phyloP scores from a whole-genome alignment of 2,329 filamentous ascomycete genomes.

The Pleoardoris graminearum region DNA sequence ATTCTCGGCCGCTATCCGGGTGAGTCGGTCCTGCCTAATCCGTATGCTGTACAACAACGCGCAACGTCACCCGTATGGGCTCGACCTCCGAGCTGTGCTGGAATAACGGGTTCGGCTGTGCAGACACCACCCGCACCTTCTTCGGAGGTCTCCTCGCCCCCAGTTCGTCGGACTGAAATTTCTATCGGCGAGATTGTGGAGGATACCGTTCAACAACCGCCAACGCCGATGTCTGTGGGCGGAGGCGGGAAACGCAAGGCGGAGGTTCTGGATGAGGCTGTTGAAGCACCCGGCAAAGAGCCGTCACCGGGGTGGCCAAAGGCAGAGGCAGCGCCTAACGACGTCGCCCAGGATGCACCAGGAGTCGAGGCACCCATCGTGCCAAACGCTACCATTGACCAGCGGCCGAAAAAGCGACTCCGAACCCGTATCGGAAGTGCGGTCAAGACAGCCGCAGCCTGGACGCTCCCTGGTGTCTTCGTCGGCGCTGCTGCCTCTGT shows the following conservation, averaged over 20 bases:
- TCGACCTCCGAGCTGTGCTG: not conserved
- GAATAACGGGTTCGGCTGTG: constrained; percentile 14
- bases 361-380: not conserved
- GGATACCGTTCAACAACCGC: constrained; percentile 27
- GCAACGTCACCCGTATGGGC: constrained; percentile 4
- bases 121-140: constrained; percentile 23
- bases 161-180: constrained; percentile 29
- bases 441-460: constrained; percentile 1
- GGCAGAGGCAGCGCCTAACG: not conserved
- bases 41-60: not conserved
- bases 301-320: not conserved
- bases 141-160: constrained; percentile 16
- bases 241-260: constrained; percentile 38
- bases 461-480: not conserved
- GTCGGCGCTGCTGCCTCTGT: constrained; percentile 2
- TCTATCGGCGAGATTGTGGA: constrained; percentile 41
- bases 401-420: constrained; percentile 8
- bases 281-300: not conserved
- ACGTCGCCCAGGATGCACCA: not conserved
- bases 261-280: constrained; percentile 26
- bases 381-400: not conserved
- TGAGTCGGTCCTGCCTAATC: not conserved
- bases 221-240: constrained; percentile 32
- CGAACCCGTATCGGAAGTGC: constrained; percentile 2
- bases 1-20: not conserved